phyloP scores from a whole-genome alignment of 2,329 filamentous ascomycete genomes.

The Ophiognomonia clavigignenti-juglandacearum region DNA sequence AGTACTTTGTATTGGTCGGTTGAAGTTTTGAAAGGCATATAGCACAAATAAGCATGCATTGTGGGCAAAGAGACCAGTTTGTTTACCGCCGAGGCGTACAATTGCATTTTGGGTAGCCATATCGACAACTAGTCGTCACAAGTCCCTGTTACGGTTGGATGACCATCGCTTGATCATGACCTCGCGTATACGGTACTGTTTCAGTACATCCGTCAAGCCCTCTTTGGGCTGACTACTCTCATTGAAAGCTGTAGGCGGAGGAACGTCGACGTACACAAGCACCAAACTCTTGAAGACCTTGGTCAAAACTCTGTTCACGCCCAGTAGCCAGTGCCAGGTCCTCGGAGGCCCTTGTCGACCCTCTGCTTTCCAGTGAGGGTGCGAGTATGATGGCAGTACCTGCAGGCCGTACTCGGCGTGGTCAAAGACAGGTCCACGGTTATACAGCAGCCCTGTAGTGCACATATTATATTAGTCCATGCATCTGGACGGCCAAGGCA shows the following conservation, averaged over 20 bases:
- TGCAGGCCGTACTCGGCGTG: conserved; percentile 91
- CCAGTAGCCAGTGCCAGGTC: conserved; percentile 81
- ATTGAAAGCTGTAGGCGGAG: conserved; percentile 53
- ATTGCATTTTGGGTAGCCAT: too few species aligned
- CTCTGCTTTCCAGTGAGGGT: conserved; percentile 64
- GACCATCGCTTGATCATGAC: conserved; percentile 27
- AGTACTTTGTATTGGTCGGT: too few species aligned
- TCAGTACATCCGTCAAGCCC: conserved; percentile 54
- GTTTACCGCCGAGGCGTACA: too few species aligned
- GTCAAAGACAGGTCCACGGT: conserved; percentile 86
- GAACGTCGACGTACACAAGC: conserved; percentile 86
- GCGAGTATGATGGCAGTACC: conserved; percentile 75
- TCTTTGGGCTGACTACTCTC: too few species aligned
- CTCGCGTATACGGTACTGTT: conserved; percentile 25
- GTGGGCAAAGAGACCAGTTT: too few species aligned
- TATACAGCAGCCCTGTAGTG: conserved; percentile 71
- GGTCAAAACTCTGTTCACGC: conserved; percentile 81
- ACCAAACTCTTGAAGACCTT: conserved; percentile 89
- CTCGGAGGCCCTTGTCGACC: conserved; percentile 44
- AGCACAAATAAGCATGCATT: too few species aligned
- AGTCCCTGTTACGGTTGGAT: conserved; percentile 24
- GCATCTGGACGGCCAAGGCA: background rate
- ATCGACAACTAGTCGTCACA: background rate
- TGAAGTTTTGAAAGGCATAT: too few species aligned
- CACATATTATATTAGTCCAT: background rate